Percentiles rank a stretch among this genome's conserved stretches.
Conservation (phyloP, 202 grass and related monocot genomes). For the Musa balbisiana region DNA sequence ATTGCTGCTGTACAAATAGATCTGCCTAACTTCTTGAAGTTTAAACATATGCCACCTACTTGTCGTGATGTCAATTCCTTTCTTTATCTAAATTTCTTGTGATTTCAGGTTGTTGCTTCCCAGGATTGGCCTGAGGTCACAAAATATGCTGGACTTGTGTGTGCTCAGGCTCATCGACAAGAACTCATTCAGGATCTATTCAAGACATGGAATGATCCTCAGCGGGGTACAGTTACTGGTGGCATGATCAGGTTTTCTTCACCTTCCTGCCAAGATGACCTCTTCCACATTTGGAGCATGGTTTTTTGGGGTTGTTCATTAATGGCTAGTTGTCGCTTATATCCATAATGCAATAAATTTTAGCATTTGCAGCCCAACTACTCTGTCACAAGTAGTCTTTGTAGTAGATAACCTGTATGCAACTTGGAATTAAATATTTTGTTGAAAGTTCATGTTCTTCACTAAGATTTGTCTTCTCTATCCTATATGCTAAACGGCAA, state of each 20-base stretch:
- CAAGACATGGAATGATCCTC: constrained; percentile 93
- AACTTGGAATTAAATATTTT: too few relatives aligned
- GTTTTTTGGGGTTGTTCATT: too few relatives aligned
- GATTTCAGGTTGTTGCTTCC: constrained; percentile 21
- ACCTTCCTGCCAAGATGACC: too few relatives aligned
- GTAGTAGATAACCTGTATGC: too few relatives aligned
- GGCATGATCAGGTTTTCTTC: constrained; percentile 80
- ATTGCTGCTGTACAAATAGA: constrained; percentile 76
- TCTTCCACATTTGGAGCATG: too few relatives aligned
- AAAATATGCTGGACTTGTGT: constrained; percentile 29
- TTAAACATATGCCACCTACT: neutral
- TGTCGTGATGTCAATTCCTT: neutral
- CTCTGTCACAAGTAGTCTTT: too few relatives aligned
- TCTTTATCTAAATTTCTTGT: neutral
- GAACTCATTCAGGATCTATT: constrained; percentile 98
- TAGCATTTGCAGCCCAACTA: too few relatives aligned
- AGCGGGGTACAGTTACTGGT: constrained; percentile 74
- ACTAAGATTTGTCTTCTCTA: too few relatives aligned
- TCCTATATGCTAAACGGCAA: too few relatives aligned
- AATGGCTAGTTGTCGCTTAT: too few relatives aligned
- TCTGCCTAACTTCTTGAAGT: constrained; percentile 9
- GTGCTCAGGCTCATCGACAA: constrained; percentile 75
- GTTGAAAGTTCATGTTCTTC: too few relatives aligned
- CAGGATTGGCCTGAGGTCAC: constrained; percentile 29
- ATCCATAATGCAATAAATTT: too few relatives aligned